phyloP scores from a whole-genome alignment of 2,329 filamentous ascomycete genomes.

The Microcera coccophila region DNA sequence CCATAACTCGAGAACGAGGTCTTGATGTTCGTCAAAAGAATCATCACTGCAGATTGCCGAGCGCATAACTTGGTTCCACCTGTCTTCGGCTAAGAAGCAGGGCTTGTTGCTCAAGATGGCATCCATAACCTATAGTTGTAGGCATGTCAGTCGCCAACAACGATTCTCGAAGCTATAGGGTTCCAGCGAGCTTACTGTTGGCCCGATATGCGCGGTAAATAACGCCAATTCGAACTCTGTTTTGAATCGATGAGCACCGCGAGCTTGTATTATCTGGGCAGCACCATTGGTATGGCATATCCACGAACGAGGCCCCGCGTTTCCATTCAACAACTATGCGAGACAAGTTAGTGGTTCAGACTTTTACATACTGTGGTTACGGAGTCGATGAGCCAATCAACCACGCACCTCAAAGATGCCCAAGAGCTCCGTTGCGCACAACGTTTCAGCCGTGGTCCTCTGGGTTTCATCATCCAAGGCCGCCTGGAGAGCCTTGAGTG shows the following conservation, averaged over 20 bases:
- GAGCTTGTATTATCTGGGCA: conserved; percentile 8
- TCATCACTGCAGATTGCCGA: conserved; percentile 7
- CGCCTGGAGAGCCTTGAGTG: conserved; percentile 6
- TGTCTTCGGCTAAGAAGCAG: conserved; percentile 6
- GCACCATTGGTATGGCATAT: conserved; percentile 9
- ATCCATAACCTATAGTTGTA: conserved; percentile 6
- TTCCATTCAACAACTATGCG: conserved; percentile 5
- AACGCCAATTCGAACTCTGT: conserved; percentile 9
- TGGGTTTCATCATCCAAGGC: conserved; percentile 9
- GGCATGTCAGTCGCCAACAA: not conserved
- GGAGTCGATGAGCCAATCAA: not conserved
- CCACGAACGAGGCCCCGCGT: conserved; percentile 1
- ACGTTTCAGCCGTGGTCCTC: conserved; percentile 6
- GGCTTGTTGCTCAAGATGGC: conserved; percentile 9
- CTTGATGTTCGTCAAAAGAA: conserved; percentile 1
- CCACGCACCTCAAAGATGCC: conserved; percentile 7
- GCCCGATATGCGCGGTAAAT: conserved; percentile 10
- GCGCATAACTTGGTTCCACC: conserved; percentile 6
- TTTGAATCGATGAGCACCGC: conserved; percentile 4
- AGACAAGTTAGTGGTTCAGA: not conserved
- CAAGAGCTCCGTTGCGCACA: conserved; percentile 8
- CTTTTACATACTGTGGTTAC: not conserved
- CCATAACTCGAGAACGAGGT: conserved; percentile 6
- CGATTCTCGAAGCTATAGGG: not conserved
- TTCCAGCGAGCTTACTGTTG: conserved; percentile 1